Evolutionary conservation across 129 eudicot genomes (phyloP), one percentile per base, ranked within the genome.

Genomic region (Tanacetum coccineum): DNA sequence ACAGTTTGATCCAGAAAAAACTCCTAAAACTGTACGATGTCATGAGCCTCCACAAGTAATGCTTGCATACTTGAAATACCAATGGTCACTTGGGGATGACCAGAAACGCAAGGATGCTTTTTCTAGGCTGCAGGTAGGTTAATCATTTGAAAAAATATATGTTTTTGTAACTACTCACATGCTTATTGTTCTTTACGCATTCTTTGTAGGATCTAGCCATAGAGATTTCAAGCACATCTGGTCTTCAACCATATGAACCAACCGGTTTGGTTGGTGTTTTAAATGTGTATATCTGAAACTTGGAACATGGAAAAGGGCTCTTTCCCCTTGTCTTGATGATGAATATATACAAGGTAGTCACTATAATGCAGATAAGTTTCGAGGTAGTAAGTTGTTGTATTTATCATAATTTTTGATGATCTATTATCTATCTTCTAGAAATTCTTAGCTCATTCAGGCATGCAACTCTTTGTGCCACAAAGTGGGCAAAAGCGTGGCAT

Each of bases 71-170:
- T 64, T 93, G 67, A 82, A 93, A 64, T 93, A 93, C 76, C 87
- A 89, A 47, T 93, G 99, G 96, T 89, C 99, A 55, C 87, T 93
- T 79, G n/a, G 99, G 57, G 99, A 93, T 64, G 99, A 93, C 47
- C 84, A 79, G 46, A 93, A 83, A 87, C 90, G 99, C 39, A 86
- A 71, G 76, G 99, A 93, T 74, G 95, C 99, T 68, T 89, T 86
- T 78, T 64, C 79, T 42, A 84, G 95, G 83, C 76, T 93, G 67
- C 87, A 89, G 95, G 98, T 88, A 75, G 51, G 77, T 63, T 61
- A 50, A 75, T 53, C 55, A 66, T 70, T 70, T 39, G 14, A n/a
- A 25, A 7, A 7, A 52, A 36, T 0, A 46, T 32, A 13, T 17
- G 18, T 1, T 45, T 11, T 25, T 65, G 12, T 66, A 13, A 50